A percentile compares a stretch with the other conserved stretches of the same genome.
These are phyloP conservation scores for Xylaria palmicola DNA, from an alignment of 495 filamentous ascomycete species.

Conservation along the genomic window DNA sequence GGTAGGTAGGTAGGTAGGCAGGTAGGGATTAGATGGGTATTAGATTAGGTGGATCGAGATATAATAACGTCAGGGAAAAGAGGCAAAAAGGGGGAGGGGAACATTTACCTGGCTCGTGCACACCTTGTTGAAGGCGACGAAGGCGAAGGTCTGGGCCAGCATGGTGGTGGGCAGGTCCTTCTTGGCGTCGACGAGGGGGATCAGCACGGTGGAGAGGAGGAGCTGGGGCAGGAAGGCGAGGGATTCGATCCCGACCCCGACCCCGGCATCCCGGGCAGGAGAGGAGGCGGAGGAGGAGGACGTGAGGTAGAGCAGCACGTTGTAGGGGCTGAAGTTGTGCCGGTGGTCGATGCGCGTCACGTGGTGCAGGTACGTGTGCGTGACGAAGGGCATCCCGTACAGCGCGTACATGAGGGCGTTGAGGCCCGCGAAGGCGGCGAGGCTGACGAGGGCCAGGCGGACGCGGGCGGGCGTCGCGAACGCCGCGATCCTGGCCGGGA, in stretches of 20 bases:
- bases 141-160: slow-evolving; percentile 98
- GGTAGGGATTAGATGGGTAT: not conserved
- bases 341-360: slow-evolving; percentile 91
- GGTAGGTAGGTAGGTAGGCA: not conserved
- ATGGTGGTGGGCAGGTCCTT: slow-evolving; percentile 79
- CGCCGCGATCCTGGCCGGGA: slow-evolving; percentile 22
- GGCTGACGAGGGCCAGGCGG: slow-evolving; percentile 60
- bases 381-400: slow-evolving; percentile 72
- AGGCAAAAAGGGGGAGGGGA: not conserved
- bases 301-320: slow-evolving; percentile 82
- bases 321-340: slow-evolving; percentile 97
- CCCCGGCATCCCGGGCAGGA: too few relatives aligned
- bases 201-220: slow-evolving; percentile 67
- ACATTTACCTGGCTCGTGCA: slow-evolving; percentile 89
- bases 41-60: too few relatives aligned
- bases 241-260: slow-evolving; percentile 64
- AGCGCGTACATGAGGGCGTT: slow-evolving; percentile 75
- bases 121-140: slow-evolving; percentile 97
- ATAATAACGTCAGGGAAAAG: not conserved
- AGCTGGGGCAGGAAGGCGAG: slow-evolving; percentile 89
- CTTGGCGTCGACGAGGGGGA: slow-evolving; percentile 81
- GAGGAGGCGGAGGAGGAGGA: slow-evolving; percentile 53
- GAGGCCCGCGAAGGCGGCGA: slow-evolving; percentile 66
- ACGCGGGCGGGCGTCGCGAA: slow-evolving; percentile 66
- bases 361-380: slow-evolving; percentile 91